Percentiles rank a stretch among this genome's conserved stretches.
These are phyloP conservation scores for Trichoderma lentiforme DNA, from an alignment of 2,329 filamentous ascomycete species.

Conservation along the genomic window DNA sequence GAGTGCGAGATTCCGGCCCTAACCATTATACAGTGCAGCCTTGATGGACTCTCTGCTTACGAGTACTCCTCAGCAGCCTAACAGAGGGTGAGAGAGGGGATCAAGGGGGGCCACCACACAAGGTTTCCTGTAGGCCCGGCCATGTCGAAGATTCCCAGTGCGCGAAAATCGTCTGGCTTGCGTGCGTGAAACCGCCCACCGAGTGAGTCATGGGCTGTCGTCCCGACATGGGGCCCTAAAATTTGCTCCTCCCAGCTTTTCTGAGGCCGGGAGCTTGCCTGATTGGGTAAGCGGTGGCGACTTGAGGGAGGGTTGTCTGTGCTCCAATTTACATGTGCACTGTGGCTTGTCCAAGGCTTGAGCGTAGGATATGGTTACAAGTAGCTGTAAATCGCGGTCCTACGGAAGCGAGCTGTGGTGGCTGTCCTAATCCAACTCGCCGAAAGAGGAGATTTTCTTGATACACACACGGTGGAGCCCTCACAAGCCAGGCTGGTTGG, in stretches of 20 bases:
- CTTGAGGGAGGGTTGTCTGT: background rate
- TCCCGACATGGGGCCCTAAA: slow-evolving; percentile 1
- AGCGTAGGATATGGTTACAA: background rate
- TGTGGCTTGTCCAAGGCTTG: background rate
- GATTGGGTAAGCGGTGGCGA: slow-evolving; percentile 26
- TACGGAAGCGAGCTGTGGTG: background rate
- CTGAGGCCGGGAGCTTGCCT: slow-evolving; percentile 26
- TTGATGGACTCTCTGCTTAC: background rate
- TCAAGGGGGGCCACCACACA: background rate
- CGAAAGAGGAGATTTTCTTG: background rate
- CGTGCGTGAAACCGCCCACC: background rate
- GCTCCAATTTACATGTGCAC: background rate
- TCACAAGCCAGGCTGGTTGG: background rate
- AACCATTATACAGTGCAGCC: background rate
- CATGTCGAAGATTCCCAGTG: background rate
- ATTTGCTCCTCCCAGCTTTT: slow-evolving; percentile 11
- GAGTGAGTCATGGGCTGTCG: slow-evolving; percentile 29
- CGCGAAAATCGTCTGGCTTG: background rate
- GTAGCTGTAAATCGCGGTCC: background rate
- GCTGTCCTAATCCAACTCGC: background rate
- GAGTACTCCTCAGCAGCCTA: background rate
- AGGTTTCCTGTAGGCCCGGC: background rate
- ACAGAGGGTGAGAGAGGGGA: background rate
- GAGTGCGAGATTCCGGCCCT: background rate
- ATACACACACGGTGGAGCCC: background rate